Evolutionary conservation across 2,329 filamentous ascomycete genomes (phyloP), one percentile per base, ranked within the genome.

Genomic region (Aureobasidium sp.): DNA sequence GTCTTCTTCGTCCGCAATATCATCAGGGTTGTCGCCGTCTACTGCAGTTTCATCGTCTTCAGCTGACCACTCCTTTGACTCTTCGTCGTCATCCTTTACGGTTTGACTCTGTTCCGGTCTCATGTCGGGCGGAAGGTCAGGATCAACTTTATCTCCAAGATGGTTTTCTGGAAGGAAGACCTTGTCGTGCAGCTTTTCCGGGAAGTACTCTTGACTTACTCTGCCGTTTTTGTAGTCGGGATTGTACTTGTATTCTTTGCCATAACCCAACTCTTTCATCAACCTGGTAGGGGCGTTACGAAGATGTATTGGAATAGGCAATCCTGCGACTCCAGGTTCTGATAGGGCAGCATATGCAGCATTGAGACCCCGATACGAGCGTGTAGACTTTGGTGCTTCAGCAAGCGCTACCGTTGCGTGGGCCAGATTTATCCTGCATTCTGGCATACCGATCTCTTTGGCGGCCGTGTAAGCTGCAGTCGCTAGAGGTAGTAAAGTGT

Each of bases 201-300:
- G 94, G n/a, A 99, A 75, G 74, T 97, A 99, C 27, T 92, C 88
- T 77, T 99, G 94, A 66, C 80, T 82, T 0, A 97, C 93, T 67
- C 78, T 84, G 0, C 94, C 94, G 64, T 92, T 85, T 56, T 83
- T 76, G 70, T 93, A 99, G 68, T 96, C 90, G 0, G 94, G 94
- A 67, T 96, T 96, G 71, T 99, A 97, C 75, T 97, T 97, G 75
- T 99, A 99, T 72, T 91, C 89, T 55, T 86, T 87, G 0, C 92
- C 92, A 70, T 91, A 96, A 0, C 91, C 93, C 67, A 97, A 77
- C 67, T 97, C 93, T 69, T 92, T 89, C 93, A 99, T 96, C 66
- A 97, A 73, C 67, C 87, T 83, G 1, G 94, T 97, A 0, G 94
- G 93, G 9, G 94, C 94, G 74, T 97, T 97, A 63, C 94, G 80